phyloP scores from a whole-genome alignment of 176 grass and related monocot species.

The Cenchrus fungigraminus region DNA sequence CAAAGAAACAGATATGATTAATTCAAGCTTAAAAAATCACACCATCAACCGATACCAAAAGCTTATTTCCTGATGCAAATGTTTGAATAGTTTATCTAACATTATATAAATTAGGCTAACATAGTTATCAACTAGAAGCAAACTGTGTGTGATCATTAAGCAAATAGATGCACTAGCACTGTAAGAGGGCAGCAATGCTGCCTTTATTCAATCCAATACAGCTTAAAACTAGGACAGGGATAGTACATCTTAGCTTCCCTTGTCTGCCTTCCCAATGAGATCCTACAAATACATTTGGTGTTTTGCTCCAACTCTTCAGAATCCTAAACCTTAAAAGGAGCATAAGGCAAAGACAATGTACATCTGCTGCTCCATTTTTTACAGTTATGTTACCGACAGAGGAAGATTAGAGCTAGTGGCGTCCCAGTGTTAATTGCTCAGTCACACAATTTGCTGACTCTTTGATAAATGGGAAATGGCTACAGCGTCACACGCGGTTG shows the following conservation, averaged over 20 bases:
- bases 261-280: neutral
- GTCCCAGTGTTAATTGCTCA: neutral
- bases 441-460: neutral
- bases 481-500: conserved; percentile 1
- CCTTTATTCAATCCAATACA: conserved; percentile 15
- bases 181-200: conserved; percentile 19
- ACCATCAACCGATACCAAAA: neutral
- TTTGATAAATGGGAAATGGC: neutral
- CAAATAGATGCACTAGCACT: neutral
- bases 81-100: neutral
- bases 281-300: neutral
- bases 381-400: neutral
- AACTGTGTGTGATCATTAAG: neutral
- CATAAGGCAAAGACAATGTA: neutral
- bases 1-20: neutral
- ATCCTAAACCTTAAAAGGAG: neutral
- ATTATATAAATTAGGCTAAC: neutral
- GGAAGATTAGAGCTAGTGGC: neutral
- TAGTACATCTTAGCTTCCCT: neutral
- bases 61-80: conserved; percentile 4
- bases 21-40: conserved; percentile 10
- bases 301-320: conserved; percentile 15
- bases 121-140: neutral
- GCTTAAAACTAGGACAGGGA: neutral
- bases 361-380: neutral